Evolutionary conservation across 2,329 filamentous ascomycete genomes (phyloP), one percentile per base, ranked within the genome.

Genomic region (Paraphoma sp.): DNA sequence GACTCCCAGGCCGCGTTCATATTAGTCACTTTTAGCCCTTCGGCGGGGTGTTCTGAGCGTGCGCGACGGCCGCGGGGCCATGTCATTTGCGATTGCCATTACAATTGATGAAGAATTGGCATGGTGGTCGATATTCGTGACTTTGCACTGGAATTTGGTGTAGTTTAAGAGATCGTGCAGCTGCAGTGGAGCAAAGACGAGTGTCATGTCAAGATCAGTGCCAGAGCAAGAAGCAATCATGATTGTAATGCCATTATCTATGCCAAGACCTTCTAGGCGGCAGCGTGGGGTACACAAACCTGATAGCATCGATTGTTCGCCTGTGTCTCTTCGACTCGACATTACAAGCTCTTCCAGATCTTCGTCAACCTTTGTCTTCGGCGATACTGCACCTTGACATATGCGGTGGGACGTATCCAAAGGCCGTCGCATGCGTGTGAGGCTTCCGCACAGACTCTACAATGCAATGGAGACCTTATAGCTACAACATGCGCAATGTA

Each of bases 1-100:
- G 56, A 60, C 60, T 57, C 65, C 54, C 56, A 44, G 61, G 65
- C 63, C 46, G 54, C 51, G 55, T 64, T 63, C 60, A 56, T 62
- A 64, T 64, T 66, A 68, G 64, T 69, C 64, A 71, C 56, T 51
- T 58, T 51, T 55, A 42, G 54, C 49, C 58, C 52, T 60, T 55
- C 60, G 60, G 66, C 65, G 60, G 64, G 56, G 54, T 59, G 57
- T 50, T 44, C 57, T 47, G 51, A 28, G 30, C 17, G 57, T 56
- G 49, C 52, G 53, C 53, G 49, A 55, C 43, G 43, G 40, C 31
- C 42, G 40, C 31, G 42, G 16, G 45, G 45, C n/a, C 45, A 51
- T 54, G 54, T 59, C 56, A 59, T 54, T 50, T n/a, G 50, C 50
- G 38, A 30, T 31, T 28, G 41, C 10, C 9, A 36, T 14, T 3